Evolutionary conservation across 352 stramenopile genomes (phyloP).

Genomic region (Elongisporangium senticosum): DNA sequence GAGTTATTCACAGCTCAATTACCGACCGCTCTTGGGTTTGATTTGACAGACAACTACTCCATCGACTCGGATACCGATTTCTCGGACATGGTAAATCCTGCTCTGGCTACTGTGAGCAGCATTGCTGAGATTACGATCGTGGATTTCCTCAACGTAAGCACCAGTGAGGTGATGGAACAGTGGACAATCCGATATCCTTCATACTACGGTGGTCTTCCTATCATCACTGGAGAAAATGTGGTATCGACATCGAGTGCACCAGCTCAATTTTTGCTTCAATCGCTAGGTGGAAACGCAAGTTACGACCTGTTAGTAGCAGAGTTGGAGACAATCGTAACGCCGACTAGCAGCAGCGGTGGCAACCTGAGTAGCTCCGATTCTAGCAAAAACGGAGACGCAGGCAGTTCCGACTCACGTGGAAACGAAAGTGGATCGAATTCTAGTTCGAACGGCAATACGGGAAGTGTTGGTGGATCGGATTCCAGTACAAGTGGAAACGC

Average conservation of each 20-base stretch:
- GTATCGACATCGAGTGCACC: neutral
- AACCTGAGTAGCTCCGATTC: neutral
- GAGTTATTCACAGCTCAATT: neutral
- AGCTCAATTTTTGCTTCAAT: constrained; percentile 8
- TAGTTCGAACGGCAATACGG: neutral
- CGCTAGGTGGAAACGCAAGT: constrained; percentile 2
- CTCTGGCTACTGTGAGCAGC: neutral
- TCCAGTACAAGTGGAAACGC: neutral
- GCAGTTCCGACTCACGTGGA: too few species aligned
- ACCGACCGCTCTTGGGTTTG: neutral
- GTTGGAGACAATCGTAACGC: neutral
- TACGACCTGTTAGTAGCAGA: constrained; percentile 2
- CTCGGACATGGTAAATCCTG: constrained; percentile 1
- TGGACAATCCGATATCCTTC: neutral
- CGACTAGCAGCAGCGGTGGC: neutral
- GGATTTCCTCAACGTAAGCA: neutral
- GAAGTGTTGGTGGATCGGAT: neutral
- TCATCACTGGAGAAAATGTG: neutral
- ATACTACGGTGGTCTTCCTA: constrained; percentile 4
- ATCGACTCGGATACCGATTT: neutral
- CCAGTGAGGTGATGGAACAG: neutral
- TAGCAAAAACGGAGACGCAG: too few species aligned
- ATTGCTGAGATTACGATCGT: neutral
- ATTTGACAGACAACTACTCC: neutral
- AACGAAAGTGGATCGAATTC: neutral